Percentiles rank a stretch among this genome's conserved stretches.
phyloP scores from a whole-genome alignment of 768 basidiomycete species.

The Lenzites betulinus region DNA sequence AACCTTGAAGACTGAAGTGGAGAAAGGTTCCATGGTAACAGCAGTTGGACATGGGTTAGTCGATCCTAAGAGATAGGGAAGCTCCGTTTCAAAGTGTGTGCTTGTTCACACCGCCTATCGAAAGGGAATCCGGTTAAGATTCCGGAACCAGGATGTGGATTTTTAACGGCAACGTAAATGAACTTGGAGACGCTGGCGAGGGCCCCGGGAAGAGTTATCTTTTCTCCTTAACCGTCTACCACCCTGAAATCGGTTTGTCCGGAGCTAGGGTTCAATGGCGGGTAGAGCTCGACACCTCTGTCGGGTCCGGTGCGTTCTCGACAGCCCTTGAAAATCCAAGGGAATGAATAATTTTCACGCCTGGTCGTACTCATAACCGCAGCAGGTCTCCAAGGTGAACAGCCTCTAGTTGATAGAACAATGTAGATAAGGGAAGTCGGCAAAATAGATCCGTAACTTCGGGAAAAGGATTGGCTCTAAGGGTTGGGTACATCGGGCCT shows the following conservation, averaged over 20 bases:
- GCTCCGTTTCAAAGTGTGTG: conserved; percentile 69
- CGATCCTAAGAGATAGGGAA: conserved; percentile 81
- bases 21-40: conserved; percentile 88
- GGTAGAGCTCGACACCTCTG: conserved; percentile 73
- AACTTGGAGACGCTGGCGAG: conserved; percentile 59
- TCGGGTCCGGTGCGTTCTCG: conserved; percentile 72
- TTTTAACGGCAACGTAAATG: conserved; percentile 71
- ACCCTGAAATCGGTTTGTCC: conserved; percentile 76
- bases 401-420: conserved; percentile 81
- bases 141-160: conserved; percentile 76
- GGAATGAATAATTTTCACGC: conserved; percentile 69
- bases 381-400: conserved; percentile 83
- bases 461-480: conserved; percentile 81
- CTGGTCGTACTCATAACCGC: conserved; percentile 79
- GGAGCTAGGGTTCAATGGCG: conserved; percentile 73
- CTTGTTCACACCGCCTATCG: conserved; percentile 67
- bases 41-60: conserved; percentile 86
- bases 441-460: conserved; percentile 84
- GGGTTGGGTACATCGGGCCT: conserved; percentile 78
- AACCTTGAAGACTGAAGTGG: conserved; percentile 88
- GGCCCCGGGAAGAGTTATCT: conserved; percentile 79
- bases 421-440: conserved; percentile 81
- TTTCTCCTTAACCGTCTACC: conserved; percentile 74
- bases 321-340: conserved; percentile 83
- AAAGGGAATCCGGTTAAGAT: conserved; percentile 81